Evolutionary conservation across 768 basidiomycete species (phyloP), one percentile per base, ranked within the genome.

Genomic region (Kwoniella europaea): DNA sequence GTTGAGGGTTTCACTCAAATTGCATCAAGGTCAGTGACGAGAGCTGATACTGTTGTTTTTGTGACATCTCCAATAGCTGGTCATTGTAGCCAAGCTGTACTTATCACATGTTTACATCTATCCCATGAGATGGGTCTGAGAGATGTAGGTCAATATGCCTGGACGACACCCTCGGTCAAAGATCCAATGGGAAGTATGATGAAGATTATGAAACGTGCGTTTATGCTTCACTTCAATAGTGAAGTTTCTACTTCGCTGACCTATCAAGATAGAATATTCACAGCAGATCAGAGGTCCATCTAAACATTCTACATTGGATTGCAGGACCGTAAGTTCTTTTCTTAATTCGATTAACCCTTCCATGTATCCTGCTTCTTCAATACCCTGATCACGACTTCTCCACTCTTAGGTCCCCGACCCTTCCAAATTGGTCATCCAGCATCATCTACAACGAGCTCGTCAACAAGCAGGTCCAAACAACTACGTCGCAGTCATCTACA

Each of bases 181-280:
- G 79, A 81, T 67, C 74, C 79, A 0, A 44, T 58, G 46, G 78
- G 76, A 1, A 81, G 79, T 55, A 81, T 76, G 73, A 35, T 76
- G 29, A 68, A 66, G 44, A 74, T 81, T 62, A 81, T 81, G 79
- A 75, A 77, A 55, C 58, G 79, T 79, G 70, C 74, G 79, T 73
- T 35, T 50, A 50, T 16, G 16, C 18, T 3, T 10, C 29, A 18
- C 3, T 27, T 64, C 20, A 24, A 20, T 27, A 41, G 24, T 67
- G 35, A 7, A 4, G 35, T 35, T 35, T 35, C 35, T 35, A 35
- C 35, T 35, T 35, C 35, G 35, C 35, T n/a, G 43, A 9, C 18
- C 27, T 20, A 27, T 41, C 35, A 7, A 50, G 7, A 22, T 35
- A 76, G 73, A 68, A 44, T 72, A 72, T 50, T 43, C 43, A 16